These are phyloP conservation scores for Geranium incanum DNA, from an alignment of 441 rosid species.

Conservation along the genomic window DNA sequence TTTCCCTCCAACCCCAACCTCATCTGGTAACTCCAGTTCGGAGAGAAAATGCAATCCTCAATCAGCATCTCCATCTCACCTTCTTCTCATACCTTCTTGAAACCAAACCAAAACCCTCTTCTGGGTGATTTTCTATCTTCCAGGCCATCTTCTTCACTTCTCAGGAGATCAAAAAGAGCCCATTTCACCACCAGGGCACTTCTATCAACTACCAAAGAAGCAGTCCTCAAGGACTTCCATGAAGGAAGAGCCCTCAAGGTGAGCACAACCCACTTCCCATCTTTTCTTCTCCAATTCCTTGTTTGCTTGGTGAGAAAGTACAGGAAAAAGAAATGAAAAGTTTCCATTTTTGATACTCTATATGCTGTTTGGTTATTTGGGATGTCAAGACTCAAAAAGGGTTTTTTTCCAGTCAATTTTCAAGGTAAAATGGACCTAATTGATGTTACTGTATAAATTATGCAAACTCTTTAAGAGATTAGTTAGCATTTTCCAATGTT, in stretches of 20 bases:
- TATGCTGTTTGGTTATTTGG: not conserved
- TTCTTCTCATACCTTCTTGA: conserved; percentile 29
- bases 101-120: conserved; percentile 29
- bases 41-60: conserved; percentile 26
- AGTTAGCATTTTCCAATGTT: not conserved
- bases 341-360: not conserved
- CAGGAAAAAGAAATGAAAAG: not conserved
- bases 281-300: not conserved
- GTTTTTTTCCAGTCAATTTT: too few species aligned
- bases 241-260: conserved; percentile 54
- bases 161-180: conserved; percentile 17
- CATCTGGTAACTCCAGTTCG: not conserved
- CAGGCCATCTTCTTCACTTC: conserved; percentile 14
- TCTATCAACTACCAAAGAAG: conserved; percentile 34
- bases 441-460: not conserved
- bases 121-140: conserved; percentile 18
- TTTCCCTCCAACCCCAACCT: conserved; percentile 7
- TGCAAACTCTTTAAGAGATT: not conserved
- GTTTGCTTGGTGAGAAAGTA: not conserved
- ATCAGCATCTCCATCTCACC: conserved; percentile 28
- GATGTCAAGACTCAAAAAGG: not conserved
- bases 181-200: conserved; percentile 28
- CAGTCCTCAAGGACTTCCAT: conserved; percentile 35
- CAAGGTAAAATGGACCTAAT: too few species aligned
- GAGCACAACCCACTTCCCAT: not conserved